A percentile compares a stretch with the other conserved stretches of the same genome.
These are phyloP conservation scores for Diaporthe sp. DNA, from an alignment of 2,329 filamentous ascomycete species.

Conservation along the genomic window DNA sequence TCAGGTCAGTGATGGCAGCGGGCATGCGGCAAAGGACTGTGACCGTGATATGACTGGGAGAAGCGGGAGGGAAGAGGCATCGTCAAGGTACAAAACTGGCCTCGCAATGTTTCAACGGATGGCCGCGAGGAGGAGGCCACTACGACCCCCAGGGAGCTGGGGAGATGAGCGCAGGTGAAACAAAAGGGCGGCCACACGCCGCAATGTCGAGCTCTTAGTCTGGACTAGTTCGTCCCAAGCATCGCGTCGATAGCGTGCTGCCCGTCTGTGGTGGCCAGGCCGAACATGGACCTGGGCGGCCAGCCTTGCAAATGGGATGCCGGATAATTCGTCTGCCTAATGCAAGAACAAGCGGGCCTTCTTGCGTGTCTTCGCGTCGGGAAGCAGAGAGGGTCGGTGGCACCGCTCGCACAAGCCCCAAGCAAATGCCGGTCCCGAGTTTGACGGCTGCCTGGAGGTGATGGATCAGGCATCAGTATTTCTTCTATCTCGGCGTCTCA, in stretches of 20 bases:
- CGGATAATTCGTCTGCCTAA: slow-evolving; percentile 27
- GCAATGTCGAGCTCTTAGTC: not conserved
- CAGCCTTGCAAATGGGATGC: slow-evolving; percentile 23
- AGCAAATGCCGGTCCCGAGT: slow-evolving; percentile 21
- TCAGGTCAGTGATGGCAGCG: slow-evolving; percentile 9
- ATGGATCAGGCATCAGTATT: slow-evolving; percentile 24
- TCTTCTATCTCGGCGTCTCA: not conserved
- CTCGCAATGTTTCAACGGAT: slow-evolving; percentile 8
- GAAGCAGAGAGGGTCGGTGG: slow-evolving; percentile 19
- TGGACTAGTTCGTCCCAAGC: slow-evolving; percentile 7
- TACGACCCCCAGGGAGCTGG: slow-evolving; percentile 1
- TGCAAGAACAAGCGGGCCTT: slow-evolving; percentile 18
- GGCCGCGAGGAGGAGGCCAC: slow-evolving; percentile 5
- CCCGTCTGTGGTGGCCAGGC: slow-evolving; percentile 5
- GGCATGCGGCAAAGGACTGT: slow-evolving; percentile 14
- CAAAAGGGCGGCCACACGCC: not conserved
- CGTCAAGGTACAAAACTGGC: not conserved
- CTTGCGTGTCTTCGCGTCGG: slow-evolving; percentile 1
- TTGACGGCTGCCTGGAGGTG: slow-evolving; percentile 26
- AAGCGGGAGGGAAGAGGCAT: not conserved
- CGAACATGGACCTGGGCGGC: slow-evolving; percentile 21
- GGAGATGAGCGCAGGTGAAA: slow-evolving; percentile 21
- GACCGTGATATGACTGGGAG: not conserved
- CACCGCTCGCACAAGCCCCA: slow-evolving; percentile 8
- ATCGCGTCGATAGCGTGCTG: slow-evolving; percentile 12